Evolutionary conservation across 2,329 filamentous ascomycete genomes (phyloP), one percentile per base, ranked within the genome.

Genomic region (Fusarium mangiferae): DNA sequence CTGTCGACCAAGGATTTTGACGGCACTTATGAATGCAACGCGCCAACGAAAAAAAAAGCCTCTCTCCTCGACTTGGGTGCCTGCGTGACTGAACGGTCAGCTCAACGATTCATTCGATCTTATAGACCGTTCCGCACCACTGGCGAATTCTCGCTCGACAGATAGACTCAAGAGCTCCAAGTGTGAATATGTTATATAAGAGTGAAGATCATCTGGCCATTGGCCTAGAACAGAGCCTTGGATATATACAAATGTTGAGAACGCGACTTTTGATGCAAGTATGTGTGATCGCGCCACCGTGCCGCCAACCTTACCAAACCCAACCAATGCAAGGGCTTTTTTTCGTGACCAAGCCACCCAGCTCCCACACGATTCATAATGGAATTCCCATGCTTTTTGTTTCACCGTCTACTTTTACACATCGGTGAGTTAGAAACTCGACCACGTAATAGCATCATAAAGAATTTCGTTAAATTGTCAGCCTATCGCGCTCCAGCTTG

Each of bases 171-270:
- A 44, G 17, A 38, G 44, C 45, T 56, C 51, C 56, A 59, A 66
- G 62, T 52, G 60, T 66, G 48, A 74, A 66, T 42, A 45, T 69
- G 45, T 63, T 69, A 75, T 70, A 52, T 75, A 65, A 62, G 77
- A 78, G 77, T 78, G 77, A 78, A 78, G 77, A 78, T 78, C 75
- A 67, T 78, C 66, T 55, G 67, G 71, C 67, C 58, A 62, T 48
- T 59, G 64, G 69, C 68, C 72, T 55, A 62, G 45, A 66, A 59
- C 62, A 75, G 48, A 67, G 59, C 63, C 66, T 69, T 70, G 64
- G 61, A 69, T 75, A 71, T 73, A 64, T 77, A 74, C 68, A 77
- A 66, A 76, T 74, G 62, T 67, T 54, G 66, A 63, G 48, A 75
- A 66, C 65, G 70, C 76, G 75, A 76, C 75, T 71, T 63, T 72